Evolutionary conservation across 2,329 filamentous ascomycete species (phyloP), one percentile per base, ranked within the genome.

Genomic region (Septoria linicola): DNA sequence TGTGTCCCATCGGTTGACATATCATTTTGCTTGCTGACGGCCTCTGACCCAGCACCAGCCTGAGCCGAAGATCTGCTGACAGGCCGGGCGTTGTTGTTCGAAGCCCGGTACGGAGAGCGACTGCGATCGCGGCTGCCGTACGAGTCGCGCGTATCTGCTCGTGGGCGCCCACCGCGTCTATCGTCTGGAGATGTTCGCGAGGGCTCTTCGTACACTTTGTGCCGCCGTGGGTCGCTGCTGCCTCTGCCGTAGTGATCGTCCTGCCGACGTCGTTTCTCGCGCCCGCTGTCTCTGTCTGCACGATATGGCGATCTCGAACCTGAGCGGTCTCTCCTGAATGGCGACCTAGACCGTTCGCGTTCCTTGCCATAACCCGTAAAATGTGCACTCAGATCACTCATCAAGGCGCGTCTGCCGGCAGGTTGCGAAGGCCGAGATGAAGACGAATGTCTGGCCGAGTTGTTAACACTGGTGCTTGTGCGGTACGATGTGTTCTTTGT

Each of bases 391-490:
- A 34, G 45, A 50, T 60, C 58, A 31, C 44, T 51, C 52, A 55
- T 59, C 48, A 61, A 47, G 8, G 53, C 50, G 23, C 49, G 42
- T 37, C 49, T 45, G 13, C 50, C 54, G 35, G 51, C 39, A 13
- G 23, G 46, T 19, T 58, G 62, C 61, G 61, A 53, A 60, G 58
- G 32, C 27, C 63, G 65, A 66, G 65, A 68, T 67, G 65, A 67
- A 68, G 64, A 65, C 61, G 52, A 52, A 80, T 54, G 51, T 91
- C 89, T 95, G 87, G 87, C 81, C 80, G 79, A 83, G 82, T 86
- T 87, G 89, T 95, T 88, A 95, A 95, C 85, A 82, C 80, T 84
- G 82, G 77, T 84, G 85, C 83, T 80, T 81, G 84, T 82, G 80
- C 81, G 75, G 73, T 80, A 80, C 79, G 80, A 78, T 80, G 62